Base-by-base conservation (phyloP, 352 stramenopile genomes). In the Pythium aristosporum region DNA sequence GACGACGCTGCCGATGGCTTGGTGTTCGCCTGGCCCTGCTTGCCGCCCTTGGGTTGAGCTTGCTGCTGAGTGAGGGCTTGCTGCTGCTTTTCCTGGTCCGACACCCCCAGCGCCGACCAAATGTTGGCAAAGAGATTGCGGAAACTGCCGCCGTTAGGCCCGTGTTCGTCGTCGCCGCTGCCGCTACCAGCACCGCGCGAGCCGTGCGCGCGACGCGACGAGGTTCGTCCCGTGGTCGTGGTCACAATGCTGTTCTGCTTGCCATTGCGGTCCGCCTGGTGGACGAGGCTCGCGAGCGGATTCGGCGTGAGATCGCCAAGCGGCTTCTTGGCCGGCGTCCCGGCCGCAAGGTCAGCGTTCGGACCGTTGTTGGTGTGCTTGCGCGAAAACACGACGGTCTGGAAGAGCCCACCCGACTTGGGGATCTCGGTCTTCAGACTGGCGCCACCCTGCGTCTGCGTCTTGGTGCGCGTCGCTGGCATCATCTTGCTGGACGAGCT, bases 41-140 rank as follows among this genome's bases (percentile, higher is more conserved):
- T 65, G 32, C 51, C 51, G 9, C 46, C 25, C 41, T 72, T 77
- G 18, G 69, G 57, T 34, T 61, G 61, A 20, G 0, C 32, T 15
- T 53, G 50, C 30, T 66, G 59, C 16, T n/a, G n/a, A n/a, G 51
- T 41, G 11, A 53, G 32, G 5, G 32, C 32, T 9, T 36, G n/a
- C 23, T 79, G 59, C 57, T 71, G 63, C 42, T 80, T 67, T 51
- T 87, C 76, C 63, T 90, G 78, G 57, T 91, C 84, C 30, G 67
- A 81, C 64, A 89, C 74, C 4, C 79, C 79, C 0, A 91, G 61
- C 37, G 75, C 77, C 28, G 77, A 87, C 66, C 77, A 88, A 67
- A 93, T 82, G 50, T 88, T 89, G 20, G 82, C 65, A 61, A 91
- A 84, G 11, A 93, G 60, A 52, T 85, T 85, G 37, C 79, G 71